Conservation (phyloP, 2,329 filamentous ascomycete genomes). For the Colletotrichum incanum region DNA sequence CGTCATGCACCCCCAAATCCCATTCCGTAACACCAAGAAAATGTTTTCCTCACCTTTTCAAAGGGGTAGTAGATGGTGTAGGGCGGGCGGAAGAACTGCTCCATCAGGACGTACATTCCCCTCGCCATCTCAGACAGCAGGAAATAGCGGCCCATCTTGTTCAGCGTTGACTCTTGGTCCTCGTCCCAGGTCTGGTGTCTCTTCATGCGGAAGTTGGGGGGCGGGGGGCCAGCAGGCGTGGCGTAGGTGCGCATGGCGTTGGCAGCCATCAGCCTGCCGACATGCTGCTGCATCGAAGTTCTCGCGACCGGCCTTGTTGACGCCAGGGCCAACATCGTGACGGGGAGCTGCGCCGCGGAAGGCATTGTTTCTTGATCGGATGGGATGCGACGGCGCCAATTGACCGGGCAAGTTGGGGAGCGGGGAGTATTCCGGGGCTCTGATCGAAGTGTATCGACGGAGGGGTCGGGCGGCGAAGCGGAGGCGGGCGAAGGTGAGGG, state of each 20-base stretch:
- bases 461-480: slow-evolving; percentile 12
- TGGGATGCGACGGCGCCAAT: slow-evolving; percentile 36
- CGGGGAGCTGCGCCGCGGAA: slow-evolving; percentile 41
- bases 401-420: slow-evolving; percentile 33
- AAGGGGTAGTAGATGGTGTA: slow-evolving; percentile 99
- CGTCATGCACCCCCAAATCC: neutral
- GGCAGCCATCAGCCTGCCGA: slow-evolving; percentile 41
- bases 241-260: slow-evolving; percentile 62
- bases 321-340: slow-evolving; percentile 42
- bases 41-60: slow-evolving; percentile 79
- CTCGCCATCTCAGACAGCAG: slow-evolving; percentile 95
- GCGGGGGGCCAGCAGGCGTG: slow-evolving; percentile 84
- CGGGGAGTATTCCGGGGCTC: slow-evolving; percentile 2
- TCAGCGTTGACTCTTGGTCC: slow-evolving; percentile 81
- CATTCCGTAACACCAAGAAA: neutral
- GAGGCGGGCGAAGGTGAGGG: neutral
- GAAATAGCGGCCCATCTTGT: slow-evolving; percentile 94
- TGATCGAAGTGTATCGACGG: slow-evolving; percentile 31
- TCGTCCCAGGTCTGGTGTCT: slow-evolving; percentile 85
- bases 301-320: slow-evolving; percentile 40
- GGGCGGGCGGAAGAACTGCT: slow-evolving; percentile 99
- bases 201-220: slow-evolving; percentile 84
- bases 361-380: slow-evolving; percentile 42
- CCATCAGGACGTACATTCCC: slow-evolving; percentile 97
- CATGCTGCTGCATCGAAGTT: slow-evolving; percentile 31